These are phyloP conservation scores for Penicillium salamii DNA, from an alignment of 495 filamentous ascomycete species.

Conservation along the genomic window DNA sequence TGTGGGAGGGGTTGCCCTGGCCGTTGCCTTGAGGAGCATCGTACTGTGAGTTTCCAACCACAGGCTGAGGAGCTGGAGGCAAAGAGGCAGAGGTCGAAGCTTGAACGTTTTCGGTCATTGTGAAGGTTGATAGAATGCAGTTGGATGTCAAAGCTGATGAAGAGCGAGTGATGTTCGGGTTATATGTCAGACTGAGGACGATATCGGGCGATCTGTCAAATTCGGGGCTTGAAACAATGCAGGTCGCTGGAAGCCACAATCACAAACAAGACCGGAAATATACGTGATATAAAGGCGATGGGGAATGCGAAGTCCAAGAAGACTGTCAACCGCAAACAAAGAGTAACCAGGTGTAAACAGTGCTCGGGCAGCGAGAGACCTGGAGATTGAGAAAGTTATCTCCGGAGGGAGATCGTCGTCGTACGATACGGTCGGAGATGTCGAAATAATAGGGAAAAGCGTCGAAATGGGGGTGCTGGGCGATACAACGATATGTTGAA, in stretches of 20 bases:
- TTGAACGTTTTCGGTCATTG: slow-evolving; percentile 67
- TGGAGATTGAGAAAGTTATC: background rate
- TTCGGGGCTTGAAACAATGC: slow-evolving; percentile 8
- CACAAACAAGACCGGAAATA: slow-evolving; percentile 7
- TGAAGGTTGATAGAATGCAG: slow-evolving; percentile 20
- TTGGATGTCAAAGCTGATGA: slow-evolving; percentile 15
- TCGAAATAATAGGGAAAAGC: too few relatives aligned
- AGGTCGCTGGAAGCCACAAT: slow-evolving; percentile 11
- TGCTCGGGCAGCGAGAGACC: slow-evolving; percentile 1
- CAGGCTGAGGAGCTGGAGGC: slow-evolving; percentile 62
- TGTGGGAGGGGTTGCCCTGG: slow-evolving; percentile 64
- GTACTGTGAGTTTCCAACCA: slow-evolving; percentile 66
- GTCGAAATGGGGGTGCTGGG: background rate
- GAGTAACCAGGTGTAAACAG: slow-evolving; percentile 13
- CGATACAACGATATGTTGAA: slow-evolving; percentile 4
- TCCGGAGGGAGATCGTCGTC: background rate
- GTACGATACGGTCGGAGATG: slow-evolving; percentile 9
- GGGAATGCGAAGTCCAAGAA: slow-evolving; percentile 8
- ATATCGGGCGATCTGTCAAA: slow-evolving; percentile 9
- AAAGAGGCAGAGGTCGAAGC: slow-evolving; percentile 52
- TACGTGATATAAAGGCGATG: slow-evolving; percentile 12
- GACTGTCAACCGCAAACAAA: slow-evolving; percentile 11
- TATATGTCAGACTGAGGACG: slow-evolving; percentile 9
- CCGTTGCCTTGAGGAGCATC: slow-evolving; percentile 64
- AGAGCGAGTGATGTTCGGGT: slow-evolving; percentile 15